phyloP scores from a whole-genome alignment of 768 basidiomycete species.

The Leucosporidium yakuticum region DNA sequence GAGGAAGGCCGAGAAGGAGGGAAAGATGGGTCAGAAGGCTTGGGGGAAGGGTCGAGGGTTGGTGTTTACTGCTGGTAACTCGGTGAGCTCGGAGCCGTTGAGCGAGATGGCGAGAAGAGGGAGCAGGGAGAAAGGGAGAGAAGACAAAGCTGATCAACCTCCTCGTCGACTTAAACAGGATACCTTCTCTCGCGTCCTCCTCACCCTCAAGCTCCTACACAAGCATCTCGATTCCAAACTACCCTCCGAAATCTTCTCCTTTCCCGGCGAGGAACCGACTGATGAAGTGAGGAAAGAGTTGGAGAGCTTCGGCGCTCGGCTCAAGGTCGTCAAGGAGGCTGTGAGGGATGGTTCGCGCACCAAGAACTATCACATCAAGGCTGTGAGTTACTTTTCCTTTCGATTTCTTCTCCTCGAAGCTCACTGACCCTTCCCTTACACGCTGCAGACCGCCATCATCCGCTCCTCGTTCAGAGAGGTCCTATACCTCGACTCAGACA shows the following conservation, averaged over 20 bases:
- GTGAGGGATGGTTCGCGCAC: conserved; percentile 28
- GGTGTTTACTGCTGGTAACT: conserved; percentile 46
- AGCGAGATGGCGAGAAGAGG: no score
- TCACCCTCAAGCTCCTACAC: conserved; percentile 35
- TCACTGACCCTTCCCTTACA: conserved; percentile 1
- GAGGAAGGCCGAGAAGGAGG: conserved; percentile 9
- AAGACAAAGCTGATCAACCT: background rate
- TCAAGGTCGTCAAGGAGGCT: conserved; percentile 35
- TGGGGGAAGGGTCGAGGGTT: conserved; percentile 19
- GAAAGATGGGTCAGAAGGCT: conserved; percentile 4
- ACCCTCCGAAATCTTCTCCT: conserved; percentile 42
- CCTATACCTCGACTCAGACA: conserved; percentile 44
- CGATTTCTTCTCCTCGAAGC: background rate
- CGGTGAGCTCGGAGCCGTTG: background rate
- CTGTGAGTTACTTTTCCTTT: background rate
- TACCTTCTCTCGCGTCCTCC: conserved; percentile 37
- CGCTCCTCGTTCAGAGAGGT: conserved; percentile 42
- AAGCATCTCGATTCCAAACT: conserved; percentile 35
- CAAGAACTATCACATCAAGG: conserved; percentile 32
- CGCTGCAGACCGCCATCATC: conserved; percentile 40
- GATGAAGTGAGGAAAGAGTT: conserved; percentile 36
- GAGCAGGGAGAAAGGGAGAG: no score
- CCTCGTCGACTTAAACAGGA: conserved; percentile 12
- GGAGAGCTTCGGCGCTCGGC: conserved; percentile 41
- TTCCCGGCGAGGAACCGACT: conserved; percentile 44